phyloP scores from a whole-genome alignment of 441 rosid genomes.

The Mallotus repandus region DNA sequence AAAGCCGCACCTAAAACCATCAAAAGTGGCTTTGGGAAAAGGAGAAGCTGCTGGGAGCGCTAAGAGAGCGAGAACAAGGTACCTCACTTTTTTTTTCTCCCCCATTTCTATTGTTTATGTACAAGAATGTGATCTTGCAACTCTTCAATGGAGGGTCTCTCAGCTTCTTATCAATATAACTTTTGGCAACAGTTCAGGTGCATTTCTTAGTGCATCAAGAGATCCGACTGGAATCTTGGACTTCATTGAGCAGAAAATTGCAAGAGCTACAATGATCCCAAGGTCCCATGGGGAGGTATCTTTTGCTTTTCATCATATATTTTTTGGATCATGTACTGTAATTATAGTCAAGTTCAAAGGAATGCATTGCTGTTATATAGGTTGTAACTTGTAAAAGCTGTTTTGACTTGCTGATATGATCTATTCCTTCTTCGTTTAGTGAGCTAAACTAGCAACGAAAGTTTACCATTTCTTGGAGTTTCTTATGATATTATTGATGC shows the following conservation, averaged over 20 bases:
- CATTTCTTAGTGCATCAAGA: constrained; percentile 73
- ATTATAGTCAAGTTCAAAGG: too few relatives aligned
- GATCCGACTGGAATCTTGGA: constrained; percentile 64
- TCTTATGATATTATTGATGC: neutral
- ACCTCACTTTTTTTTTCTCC: neutral
- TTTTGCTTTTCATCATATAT: neutral
- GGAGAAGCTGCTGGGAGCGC: constrained; percentile 83
- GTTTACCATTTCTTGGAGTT: neutral
- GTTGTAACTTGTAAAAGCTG: neutral
- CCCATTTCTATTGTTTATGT: neutral
- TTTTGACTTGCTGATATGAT: neutral
- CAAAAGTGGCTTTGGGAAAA: constrained; percentile 66
- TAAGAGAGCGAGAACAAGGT: constrained; percentile 86
- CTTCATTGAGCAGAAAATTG: constrained; percentile 65
- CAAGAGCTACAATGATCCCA: constrained; percentile 76
- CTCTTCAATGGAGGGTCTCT: constrained; percentile 5
- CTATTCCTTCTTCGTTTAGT: neutral
- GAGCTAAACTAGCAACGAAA: neutral
- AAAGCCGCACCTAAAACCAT: constrained; percentile 58
- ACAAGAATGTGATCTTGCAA: constrained; percentile 5
- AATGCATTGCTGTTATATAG: too few relatives aligned
- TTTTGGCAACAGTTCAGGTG: constrained; percentile 62
- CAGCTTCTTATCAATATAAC: neutral
- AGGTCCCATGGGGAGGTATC: constrained; percentile 76
- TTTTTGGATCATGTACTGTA: too few relatives aligned